phyloP scores from a whole-genome alignment of 164 flowering plant species.

The Litsea cubeba region DNA sequence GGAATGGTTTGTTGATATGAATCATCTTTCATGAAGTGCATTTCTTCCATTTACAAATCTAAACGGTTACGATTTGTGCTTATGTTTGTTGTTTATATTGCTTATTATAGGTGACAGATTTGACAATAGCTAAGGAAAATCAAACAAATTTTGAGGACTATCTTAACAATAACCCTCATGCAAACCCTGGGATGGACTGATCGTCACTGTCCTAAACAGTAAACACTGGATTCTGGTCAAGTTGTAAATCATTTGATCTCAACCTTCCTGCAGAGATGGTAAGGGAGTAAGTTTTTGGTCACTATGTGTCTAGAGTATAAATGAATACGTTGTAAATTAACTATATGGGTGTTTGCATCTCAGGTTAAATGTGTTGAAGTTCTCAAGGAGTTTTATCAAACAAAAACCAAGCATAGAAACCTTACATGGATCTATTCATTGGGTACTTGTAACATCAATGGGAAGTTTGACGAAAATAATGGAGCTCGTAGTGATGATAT shows the following conservation, averaged over 20 bases:
- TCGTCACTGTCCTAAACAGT: conserved; percentile 43
- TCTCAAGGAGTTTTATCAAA: too few relatives aligned
- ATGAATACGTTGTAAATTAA: not conserved
- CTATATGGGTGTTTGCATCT: too few relatives aligned
- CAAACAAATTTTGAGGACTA: conserved; percentile 71
- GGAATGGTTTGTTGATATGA: too few relatives aligned
- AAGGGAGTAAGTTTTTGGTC: not conserved
- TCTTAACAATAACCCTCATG: conserved; percentile 31
- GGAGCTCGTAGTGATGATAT: conserved; percentile 60
- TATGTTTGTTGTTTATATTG: too few relatives aligned
- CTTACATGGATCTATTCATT: too few relatives aligned
- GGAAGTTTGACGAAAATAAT: conserved; percentile 49
- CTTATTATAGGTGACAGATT: too few relatives aligned
- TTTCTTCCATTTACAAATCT: too few relatives aligned
- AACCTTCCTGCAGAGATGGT: conserved; percentile 23
- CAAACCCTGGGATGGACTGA: too few relatives aligned
- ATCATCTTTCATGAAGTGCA: too few relatives aligned
- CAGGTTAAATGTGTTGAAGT: too few relatives aligned
- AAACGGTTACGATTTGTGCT: too few relatives aligned
- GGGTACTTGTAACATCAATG: conserved; percentile 75
- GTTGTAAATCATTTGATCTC: conserved; percentile 27
- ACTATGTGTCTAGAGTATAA: not conserved
- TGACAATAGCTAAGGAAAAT: conserved; percentile 64
- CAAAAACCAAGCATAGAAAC: too few relatives aligned
- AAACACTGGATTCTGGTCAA: conserved; percentile 83